Evolutionary conservation across 768 basidiomycete genomes (phyloP), one percentile per base, ranked within the genome.

Genomic region (Trametes meyenii): DNA sequence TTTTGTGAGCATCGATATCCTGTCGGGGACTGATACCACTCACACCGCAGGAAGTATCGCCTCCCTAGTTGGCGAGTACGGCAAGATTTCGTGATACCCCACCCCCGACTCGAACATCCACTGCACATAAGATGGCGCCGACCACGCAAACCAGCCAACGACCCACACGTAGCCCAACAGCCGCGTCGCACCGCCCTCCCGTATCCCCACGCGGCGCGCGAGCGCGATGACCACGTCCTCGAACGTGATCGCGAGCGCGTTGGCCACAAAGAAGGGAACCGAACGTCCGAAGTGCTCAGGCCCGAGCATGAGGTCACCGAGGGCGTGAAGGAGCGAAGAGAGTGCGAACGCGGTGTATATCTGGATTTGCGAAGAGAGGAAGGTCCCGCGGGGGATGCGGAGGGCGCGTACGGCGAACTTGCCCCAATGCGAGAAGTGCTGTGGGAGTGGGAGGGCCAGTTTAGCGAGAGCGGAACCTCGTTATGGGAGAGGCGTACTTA

Each of bases 271-370:
- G 66, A 73, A 75, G 14, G 59, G 44, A 33, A 73, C 44, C 29
- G 64, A 65, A 13, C 55, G 46, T 21, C 67, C 58, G 24, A 57
- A n/a, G 36, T 62, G 45, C 6, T 61, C 50, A 24, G 46, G 43
- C 26, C 64, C 60, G 21, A 72, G 64, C 64, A 72, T 71, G 45
- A 69, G 71, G 50, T 78, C 77, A 10, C 71, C 75, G 40, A 61
- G 67, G 50, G 66, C 64, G 58, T 81, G 78, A 21, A 78, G 42
- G 13, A 74, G 23, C 0, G 71, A 75, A 1, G 78, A 77, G 3
- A 78, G 52, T 14, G 70, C 33, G 68, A 78, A 79, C 0, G 73
- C 74, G 12, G 68, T 63, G 63, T 69, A 76, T 5, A 80, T 69
- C 21, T 75, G 75, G 33, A 73, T 67, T 61, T 70, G 73, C 7